A percentile compares a stretch with the other conserved stretches of the same genome.
phyloP scores from a whole-genome alignment of 805 yeast species.

The Brettanomyces sp. region DNA sequence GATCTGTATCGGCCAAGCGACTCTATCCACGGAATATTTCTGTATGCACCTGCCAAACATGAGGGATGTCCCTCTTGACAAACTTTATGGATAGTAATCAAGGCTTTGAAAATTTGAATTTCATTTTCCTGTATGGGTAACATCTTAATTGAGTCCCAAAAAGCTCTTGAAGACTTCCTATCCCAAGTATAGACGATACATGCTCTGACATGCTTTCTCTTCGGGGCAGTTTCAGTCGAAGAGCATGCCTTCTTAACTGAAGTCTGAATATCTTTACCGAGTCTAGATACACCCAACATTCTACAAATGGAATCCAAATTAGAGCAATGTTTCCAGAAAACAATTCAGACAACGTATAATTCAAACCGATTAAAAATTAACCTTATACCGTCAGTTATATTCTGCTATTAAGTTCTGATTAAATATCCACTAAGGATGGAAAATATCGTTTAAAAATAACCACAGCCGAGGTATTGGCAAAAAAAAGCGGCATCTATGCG shows the following conservation, averaged over 20 bases:
- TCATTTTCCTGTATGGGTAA: slow-evolving; percentile 78
- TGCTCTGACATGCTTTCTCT: slow-evolving; percentile 90
- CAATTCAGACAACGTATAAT: too few relatives aligned
- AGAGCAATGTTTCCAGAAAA: too few relatives aligned
- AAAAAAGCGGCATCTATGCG: too few relatives aligned
- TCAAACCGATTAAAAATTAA: too few relatives aligned
- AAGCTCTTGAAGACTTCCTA: slow-evolving; percentile 70
- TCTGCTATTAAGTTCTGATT: too few relatives aligned
- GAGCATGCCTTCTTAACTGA: slow-evolving; percentile 78
- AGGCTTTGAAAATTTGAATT: slow-evolving; percentile 75
- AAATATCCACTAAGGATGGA: too few relatives aligned
- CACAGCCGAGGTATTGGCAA: too few relatives aligned
- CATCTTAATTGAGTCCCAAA: slow-evolving; percentile 75
- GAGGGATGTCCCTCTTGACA: slow-evolving; percentile 97
- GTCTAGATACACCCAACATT: slow-evolving; percentile 18
- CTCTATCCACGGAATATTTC: slow-evolving; percentile 69
- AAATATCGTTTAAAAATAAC: too few relatives aligned
- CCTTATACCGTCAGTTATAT: too few relatives aligned
- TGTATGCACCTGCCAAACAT: slow-evolving; percentile 69
- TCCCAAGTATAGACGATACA: slow-evolving; percentile 97
- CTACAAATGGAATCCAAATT: neutral
- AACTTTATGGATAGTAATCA: slow-evolving; percentile 81
- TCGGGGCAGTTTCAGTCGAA: slow-evolving; percentile 83
- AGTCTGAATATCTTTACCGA: slow-evolving; percentile 32
- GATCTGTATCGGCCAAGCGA: slow-evolving; percentile 52